A percentile compares a stretch with the other conserved stretches of the same genome.
phyloP scores from a whole-genome alignment of 176 grass and related monocot genomes.

The Raddia guianensis region DNA sequence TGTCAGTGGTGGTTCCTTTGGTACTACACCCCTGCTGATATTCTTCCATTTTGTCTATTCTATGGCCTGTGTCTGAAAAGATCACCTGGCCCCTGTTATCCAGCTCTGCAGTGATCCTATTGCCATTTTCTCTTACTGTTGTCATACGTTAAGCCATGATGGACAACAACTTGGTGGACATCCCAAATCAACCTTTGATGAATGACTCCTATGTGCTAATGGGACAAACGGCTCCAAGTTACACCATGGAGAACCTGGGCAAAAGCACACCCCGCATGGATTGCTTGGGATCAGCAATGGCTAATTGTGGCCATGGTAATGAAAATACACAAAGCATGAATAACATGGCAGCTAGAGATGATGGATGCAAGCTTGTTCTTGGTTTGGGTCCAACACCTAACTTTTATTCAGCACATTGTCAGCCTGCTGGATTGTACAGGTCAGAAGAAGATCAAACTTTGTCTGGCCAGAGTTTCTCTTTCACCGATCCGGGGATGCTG shows the following conservation, averaged over 20 bases:
- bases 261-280: slow-evolving; percentile 52
- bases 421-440: slow-evolving; percentile 14
- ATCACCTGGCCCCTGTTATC: slow-evolving; percentile 21
- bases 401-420: slow-evolving; percentile 54
- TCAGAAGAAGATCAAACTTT: slow-evolving; percentile 46
- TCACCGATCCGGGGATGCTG: slow-evolving; percentile 50
- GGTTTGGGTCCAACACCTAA: slow-evolving; percentile 80
- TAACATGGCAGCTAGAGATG: slow-evolving; percentile 51
- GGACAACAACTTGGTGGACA: slow-evolving; percentile 39
- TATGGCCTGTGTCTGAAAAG: slow-evolving; percentile 35
- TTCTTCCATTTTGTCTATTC: slow-evolving; percentile 67
- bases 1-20: slow-evolving; percentile 63
- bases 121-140: slow-evolving; percentile 16
- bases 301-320: slow-evolving; percentile 27
- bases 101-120: slow-evolving; percentile 16
- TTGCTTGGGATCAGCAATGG: slow-evolving; percentile 37
- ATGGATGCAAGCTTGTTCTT: slow-evolving; percentile 68
- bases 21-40: slow-evolving; percentile 48
- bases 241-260: slow-evolving; percentile 43
- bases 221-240: slow-evolving; percentile 35
- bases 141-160: slow-evolving; percentile 17
- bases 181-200: slow-evolving; percentile 33
- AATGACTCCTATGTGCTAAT: slow-evolving; percentile 35
- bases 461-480: slow-evolving; percentile 40
- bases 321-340: slow-evolving; percentile 26